phyloP scores from a whole-genome alignment of 2,329 filamentous ascomycete species.

The Cercospora canescens region DNA sequence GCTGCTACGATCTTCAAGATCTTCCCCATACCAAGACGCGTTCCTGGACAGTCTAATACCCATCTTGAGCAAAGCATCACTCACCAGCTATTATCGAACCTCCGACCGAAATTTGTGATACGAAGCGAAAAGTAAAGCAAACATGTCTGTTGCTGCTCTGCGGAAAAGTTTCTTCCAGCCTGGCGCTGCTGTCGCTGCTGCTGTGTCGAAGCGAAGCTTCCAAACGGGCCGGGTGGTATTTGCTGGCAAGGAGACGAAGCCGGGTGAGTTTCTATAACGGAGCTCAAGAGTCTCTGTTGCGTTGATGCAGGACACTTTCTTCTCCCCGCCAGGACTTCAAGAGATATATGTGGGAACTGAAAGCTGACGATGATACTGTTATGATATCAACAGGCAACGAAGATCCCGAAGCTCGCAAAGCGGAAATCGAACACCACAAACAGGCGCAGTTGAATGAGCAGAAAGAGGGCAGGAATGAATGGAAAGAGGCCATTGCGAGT shows the following conservation, averaged over 20 bases:
- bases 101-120: no score
- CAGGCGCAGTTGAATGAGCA: slow-evolving; percentile 57
- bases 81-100: no score
- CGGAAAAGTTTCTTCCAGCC: neutral
- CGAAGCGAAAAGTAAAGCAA: no score
- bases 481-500: slow-evolving; percentile 75
- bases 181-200: neutral
- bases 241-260: slow-evolving; percentile 46
- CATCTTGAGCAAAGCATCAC: neutral
- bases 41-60: slow-evolving; percentile 5
- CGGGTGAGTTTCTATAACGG: slow-evolving; percentile 41
- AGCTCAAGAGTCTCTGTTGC: no score
- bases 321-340: no score
- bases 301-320: no score
- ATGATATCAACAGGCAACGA: neutral
- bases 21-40: neutral
- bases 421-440: slow-evolving; percentile 57
- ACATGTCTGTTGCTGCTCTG: no score
- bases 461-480: slow-evolving; percentile 66
- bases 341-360: no score
- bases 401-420: slow-evolving; percentile 40
- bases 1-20: neutral
- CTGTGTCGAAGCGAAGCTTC: slow-evolving; percentile 34
- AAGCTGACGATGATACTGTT: no score
- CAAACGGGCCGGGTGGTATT: slow-evolving; percentile 38